phyloP scores from a whole-genome alignment of 768 basidiomycete species.

The Pilatotrama ljubarskyi region DNA sequence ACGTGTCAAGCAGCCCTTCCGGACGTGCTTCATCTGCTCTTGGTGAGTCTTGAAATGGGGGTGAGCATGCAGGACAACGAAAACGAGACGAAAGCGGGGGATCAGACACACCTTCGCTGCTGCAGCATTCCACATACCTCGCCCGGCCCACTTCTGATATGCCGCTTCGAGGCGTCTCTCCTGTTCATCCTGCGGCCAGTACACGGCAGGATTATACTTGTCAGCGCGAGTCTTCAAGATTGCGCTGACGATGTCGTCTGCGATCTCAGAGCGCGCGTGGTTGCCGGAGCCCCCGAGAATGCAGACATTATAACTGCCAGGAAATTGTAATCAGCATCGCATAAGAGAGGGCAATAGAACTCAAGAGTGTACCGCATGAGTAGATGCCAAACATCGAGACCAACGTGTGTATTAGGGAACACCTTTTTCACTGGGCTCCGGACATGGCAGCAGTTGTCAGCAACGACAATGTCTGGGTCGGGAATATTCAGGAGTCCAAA shows the following conservation, averaged over 20 bases:
- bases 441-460: conserved; percentile 28
- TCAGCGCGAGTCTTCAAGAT: neutral
- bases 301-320: neutral
- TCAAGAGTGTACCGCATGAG: conserved; percentile 14
- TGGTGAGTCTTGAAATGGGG: conserved; percentile 28
- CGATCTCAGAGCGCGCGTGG: neutral
- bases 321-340: too few relatives aligned
- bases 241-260: neutral
- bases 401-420: neutral
- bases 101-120: conserved; percentile 19
- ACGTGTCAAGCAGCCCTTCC: conserved; percentile 30
- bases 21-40: conserved; percentile 32
- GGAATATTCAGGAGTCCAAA: too few relatives aligned
- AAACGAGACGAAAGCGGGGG: neutral
- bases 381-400: conserved; percentile 27
- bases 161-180: conserved; percentile 13
- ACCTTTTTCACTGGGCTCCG: neutral
- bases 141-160: conserved; percentile 3
- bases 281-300: neutral
- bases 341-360: too few relatives aligned
- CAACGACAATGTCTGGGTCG: conserved; percentile 19
- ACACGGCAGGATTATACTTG: conserved; percentile 11
- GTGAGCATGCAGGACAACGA: too few relatives aligned
- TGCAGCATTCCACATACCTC: conserved; percentile 10
- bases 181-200: conserved; percentile 24